Conservation (phyloP, 345 rosid genomes). For the Gossypium anomalum region DNA sequence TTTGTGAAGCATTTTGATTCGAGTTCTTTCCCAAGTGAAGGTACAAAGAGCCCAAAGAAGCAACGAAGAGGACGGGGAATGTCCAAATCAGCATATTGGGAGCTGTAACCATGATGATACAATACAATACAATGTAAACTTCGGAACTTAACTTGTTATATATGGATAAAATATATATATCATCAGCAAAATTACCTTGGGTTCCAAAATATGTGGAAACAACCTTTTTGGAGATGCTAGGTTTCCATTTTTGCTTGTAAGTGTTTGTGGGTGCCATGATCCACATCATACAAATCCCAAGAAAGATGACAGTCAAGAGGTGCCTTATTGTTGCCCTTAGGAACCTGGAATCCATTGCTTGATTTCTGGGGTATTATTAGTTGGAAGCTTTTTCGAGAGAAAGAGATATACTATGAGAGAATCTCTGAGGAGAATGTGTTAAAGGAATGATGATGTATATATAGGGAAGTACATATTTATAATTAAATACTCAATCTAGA, state of each 20-base stretch:
- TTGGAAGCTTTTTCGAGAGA: background rate
- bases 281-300: constrained; percentile 64
- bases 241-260: constrained; percentile 38
- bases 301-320: constrained; percentile 29
- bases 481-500: background rate
- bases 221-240: constrained; percentile 30
- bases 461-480: background rate
- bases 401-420: background rate
- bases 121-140: background rate
- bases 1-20: constrained; percentile 7
- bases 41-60: constrained; percentile 49
- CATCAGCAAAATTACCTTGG: constrained; percentile 38
- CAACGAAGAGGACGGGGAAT: constrained; percentile 58
- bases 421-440: constrained; percentile 1
- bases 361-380: background rate
- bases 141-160: background rate
- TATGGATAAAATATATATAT: background rate
- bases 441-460: constrained; percentile 3
- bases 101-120: constrained; percentile 31
- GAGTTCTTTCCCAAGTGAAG: constrained; percentile 48
- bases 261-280: constrained; percentile 59
- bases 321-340: constrained; percentile 35
- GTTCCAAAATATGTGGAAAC: constrained; percentile 49
- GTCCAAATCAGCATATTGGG: constrained; percentile 39
- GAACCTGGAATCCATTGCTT: constrained; percentile 11